These are phyloP conservation scores for Phytopythium mirpurense DNA, from an alignment of 352 stramenopile genomes.

Conservation along the genomic window DNA sequence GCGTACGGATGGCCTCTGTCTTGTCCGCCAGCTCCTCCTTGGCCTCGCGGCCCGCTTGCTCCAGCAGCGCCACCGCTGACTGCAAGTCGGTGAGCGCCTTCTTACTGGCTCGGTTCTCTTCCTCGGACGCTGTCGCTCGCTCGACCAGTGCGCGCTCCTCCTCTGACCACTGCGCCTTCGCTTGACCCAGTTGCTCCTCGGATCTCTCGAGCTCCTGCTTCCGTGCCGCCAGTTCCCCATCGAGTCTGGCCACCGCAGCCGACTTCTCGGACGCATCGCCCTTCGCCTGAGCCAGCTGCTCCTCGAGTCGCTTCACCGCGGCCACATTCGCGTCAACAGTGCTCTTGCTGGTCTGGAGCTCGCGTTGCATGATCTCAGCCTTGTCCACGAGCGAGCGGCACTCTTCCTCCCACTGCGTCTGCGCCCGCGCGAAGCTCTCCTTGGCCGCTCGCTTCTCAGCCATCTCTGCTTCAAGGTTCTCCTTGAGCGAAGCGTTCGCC, in stretches of 20 bases:
- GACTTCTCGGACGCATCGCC: background rate
- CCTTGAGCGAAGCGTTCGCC: background rate
- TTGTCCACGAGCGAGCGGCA: conserved; percentile 15
- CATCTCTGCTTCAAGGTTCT: conserved; percentile 22
- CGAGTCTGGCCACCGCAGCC: background rate
- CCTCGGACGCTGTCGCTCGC: background rate
- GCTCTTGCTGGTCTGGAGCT: background rate
- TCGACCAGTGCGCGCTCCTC: background rate
- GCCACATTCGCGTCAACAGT: background rate
- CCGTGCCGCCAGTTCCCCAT: background rate
- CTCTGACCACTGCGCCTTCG: background rate
- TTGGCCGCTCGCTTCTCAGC: conserved; percentile 19
- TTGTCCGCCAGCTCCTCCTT: background rate
- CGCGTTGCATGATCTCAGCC: background rate
- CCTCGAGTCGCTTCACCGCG: background rate
- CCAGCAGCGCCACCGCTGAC: background rate
- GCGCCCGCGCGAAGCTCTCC: conserved; percentile 15
- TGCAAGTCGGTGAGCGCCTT: background rate
- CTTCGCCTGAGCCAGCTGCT: background rate
- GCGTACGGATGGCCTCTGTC: background rate
- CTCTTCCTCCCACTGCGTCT: conserved; percentile 14
- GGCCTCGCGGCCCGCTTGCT: background rate
- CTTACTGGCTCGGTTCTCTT: background rate
- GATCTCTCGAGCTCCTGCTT: background rate
- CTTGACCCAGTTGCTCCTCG: background rate